phyloP scores from a whole-genome alignment of 805 yeast species.

The Tanozyma kutaoensis region DNA sequence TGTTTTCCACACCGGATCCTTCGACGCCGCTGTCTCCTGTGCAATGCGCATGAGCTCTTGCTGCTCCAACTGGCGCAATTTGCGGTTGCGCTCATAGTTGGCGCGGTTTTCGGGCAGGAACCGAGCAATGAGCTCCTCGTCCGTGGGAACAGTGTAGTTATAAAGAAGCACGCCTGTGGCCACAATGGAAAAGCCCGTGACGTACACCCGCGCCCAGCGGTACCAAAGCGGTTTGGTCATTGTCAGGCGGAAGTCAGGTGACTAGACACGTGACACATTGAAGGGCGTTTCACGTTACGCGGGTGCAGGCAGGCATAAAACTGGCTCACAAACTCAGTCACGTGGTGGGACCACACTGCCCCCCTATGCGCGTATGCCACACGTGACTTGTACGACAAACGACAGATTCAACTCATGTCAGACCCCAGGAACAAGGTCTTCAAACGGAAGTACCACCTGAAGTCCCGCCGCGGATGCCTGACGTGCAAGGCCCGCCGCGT shows the following conservation, averaged over 20 bases:
- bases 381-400: too few relatives aligned
- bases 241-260: too few relatives aligned
- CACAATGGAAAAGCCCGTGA: conserved; percentile 52
- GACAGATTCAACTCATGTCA: too few relatives aligned
- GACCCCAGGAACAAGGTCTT: too few relatives aligned
- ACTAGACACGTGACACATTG: too few relatives aligned
- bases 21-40: conserved; percentile 45
- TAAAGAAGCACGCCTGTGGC: conserved; percentile 60
- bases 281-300: too few relatives aligned
- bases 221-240: conserved; percentile 32
- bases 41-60: conserved; percentile 57
- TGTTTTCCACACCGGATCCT: conserved; percentile 76
- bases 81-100: conserved; percentile 55
- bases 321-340: too few relatives aligned
- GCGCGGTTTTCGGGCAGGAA: conserved; percentile 77
- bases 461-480: conserved; percentile 79
- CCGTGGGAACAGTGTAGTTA: conserved; percentile 74
- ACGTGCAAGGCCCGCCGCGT: conserved; percentile 85
- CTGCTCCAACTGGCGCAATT: conserved; percentile 54
- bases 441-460: conserved; percentile 79
- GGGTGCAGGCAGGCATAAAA: too few relatives aligned
- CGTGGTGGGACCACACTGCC: too few relatives aligned
- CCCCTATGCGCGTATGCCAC: too few relatives aligned
- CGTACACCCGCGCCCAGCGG: conserved; percentile 45
- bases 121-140: conserved; percentile 58